Percentiles rank a stretch among this genome's conserved stretches.
phyloP scores from a whole-genome alignment of 371 early-diverging fungal species.

The Smittium culicis region DNA sequence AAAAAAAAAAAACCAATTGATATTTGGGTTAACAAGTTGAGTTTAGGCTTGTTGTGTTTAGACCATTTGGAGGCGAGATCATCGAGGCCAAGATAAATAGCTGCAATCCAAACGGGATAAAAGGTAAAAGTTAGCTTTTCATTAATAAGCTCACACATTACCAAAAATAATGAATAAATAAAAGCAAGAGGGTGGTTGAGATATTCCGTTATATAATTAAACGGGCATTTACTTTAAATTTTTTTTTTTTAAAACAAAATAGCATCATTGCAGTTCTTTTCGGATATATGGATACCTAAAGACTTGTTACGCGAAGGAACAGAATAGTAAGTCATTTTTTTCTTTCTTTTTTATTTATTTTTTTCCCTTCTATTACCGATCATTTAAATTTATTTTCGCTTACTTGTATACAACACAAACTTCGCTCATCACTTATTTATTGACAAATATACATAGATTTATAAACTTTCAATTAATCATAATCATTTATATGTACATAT shows the following conservation, averaged over 20 bases:
- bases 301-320: constrained; percentile 43
- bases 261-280: constrained; percentile 82
- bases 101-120: constrained; percentile 33
- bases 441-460: too few species aligned
- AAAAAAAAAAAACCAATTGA: constrained; percentile 4
- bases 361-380: too few species aligned
- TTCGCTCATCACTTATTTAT: too few species aligned
- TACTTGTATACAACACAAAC: too few species aligned
- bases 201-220: not conserved
- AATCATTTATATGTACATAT: too few species aligned
- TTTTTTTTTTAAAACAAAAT: not conserved
- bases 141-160: not conserved
- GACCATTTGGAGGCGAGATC: constrained; percentile 81
- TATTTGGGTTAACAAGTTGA: constrained; percentile 32
- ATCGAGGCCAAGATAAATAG: constrained; percentile 62
- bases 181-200: not conserved
- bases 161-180: too few species aligned
- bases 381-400: too few species aligned
- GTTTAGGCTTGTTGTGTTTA: constrained; percentile 77
- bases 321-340: constrained; percentile 32
- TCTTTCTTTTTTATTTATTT: too few species aligned
- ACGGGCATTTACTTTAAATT: not conserved
- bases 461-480: too few species aligned
- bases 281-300: constrained; percentile 73
- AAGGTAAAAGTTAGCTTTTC: constrained; percentile 9